These are phyloP conservation scores for Talaromyces liani DNA, from an alignment of 495 filamentous ascomycete genomes.

Conservation along the genomic window DNA sequence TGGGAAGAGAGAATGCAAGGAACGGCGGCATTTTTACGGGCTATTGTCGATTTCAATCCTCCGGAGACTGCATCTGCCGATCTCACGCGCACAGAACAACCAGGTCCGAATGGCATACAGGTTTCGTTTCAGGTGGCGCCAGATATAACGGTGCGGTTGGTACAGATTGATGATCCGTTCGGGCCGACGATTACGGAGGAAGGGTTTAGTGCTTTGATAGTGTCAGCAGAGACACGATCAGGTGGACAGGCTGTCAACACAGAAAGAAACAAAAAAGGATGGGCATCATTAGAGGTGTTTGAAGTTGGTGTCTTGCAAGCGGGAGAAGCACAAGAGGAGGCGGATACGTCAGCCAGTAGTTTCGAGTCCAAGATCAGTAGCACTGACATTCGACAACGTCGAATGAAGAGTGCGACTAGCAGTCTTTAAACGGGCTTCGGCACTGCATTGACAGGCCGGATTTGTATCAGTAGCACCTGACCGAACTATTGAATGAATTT, in stretches of 20 bases:
- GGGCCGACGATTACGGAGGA: constrained; percentile 87
- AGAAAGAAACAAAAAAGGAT: constrained; percentile 69
- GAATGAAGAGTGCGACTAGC: constrained; percentile 33
- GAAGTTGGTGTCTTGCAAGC: constrained; percentile 87
- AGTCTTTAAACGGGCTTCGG: constrained; percentile 9
- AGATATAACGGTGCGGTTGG: constrained; percentile 55
- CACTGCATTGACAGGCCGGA: background rate
- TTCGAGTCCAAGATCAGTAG: constrained; percentile 89
- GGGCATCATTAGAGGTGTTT: constrained; percentile 68
- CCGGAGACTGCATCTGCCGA: constrained; percentile 17
- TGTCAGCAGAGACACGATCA: constrained; percentile 81
- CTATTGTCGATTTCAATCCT: constrained; percentile 55
- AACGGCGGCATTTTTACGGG: constrained; percentile 62
- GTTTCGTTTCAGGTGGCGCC: constrained; percentile 40
- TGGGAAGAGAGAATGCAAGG: constrained; percentile 66
- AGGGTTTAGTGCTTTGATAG: constrained; percentile 69
- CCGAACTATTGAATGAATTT: too few relatives aligned
- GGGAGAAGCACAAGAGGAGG: constrained; percentile 43
- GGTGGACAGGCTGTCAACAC: constrained; percentile 82
- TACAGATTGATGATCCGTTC: constrained; percentile 81
- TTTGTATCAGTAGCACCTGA: constrained; percentile 1
- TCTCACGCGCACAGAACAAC: constrained; percentile 25
- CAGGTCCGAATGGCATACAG: constrained; percentile 44
- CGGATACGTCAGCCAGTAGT: constrained; percentile 27
- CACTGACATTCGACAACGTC: constrained; percentile 56